Evolutionary conservation across 345 rosid species (phyloP).

Genomic region (Conringia planisiliqua): DNA sequence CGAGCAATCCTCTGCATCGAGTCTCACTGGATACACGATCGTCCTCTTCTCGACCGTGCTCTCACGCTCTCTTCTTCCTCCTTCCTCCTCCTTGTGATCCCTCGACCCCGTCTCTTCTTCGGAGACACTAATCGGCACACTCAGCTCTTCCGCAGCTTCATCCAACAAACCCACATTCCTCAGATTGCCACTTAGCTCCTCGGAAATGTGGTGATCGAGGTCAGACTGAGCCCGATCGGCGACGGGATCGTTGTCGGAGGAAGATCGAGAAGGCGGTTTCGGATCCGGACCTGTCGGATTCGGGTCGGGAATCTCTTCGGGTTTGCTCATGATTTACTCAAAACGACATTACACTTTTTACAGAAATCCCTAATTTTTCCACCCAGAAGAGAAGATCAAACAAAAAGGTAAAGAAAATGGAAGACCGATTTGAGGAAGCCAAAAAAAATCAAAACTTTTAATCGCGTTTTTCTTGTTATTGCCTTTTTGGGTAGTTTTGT

Average conservation of each 20-base stretch:
- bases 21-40: conserved; percentile 70
- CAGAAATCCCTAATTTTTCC: conserved; percentile 23
- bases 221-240: conserved; percentile 25
- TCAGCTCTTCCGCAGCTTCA: conserved; percentile 14
- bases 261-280: conserved; percentile 19
- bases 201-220: conserved; percentile 9
- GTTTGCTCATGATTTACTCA: conserved; percentile 30
- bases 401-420: neutral
- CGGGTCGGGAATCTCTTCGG: conserved; percentile 20
- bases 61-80: conserved; percentile 14
- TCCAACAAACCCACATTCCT: conserved; percentile 43
- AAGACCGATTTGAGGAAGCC: neutral
- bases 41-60: conserved; percentile 26
- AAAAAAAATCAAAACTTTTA: neutral
- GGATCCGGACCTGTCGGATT: conserved; percentile 1
- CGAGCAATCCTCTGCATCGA: conserved; percentile 86
- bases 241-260: conserved; percentile 18
- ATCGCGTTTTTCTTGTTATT: neutral
- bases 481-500: neutral
- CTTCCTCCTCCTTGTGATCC: conserved; percentile 8
- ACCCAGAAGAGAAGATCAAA: conserved; percentile 16
- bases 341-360: conserved; percentile 15
- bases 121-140: conserved; percentile 1
- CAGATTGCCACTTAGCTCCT: conserved; percentile 25
- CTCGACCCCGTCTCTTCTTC: conserved; percentile 10